A percentile compares a stretch with the other conserved stretches of the same genome.
Conservation (phyloP, 305 asterid genomes). For the Euphrasia arctica region DNA sequence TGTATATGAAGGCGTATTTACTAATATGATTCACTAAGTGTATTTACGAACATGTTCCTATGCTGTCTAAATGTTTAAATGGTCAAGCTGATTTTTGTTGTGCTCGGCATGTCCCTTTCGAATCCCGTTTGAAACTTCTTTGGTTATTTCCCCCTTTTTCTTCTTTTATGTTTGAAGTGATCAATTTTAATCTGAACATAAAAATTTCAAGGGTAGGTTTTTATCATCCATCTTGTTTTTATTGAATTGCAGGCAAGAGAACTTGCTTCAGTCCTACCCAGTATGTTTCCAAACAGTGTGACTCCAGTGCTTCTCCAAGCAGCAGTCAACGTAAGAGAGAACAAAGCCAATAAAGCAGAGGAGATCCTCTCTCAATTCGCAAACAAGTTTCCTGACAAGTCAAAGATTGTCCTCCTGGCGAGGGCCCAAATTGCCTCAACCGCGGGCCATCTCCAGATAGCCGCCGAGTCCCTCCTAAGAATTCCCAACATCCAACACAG, state of each 20-base stretch:
- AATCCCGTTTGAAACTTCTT: not conserved
- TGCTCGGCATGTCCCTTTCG: not conserved
- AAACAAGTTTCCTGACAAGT: slow-evolving; percentile 52
- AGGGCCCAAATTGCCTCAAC: slow-evolving; percentile 76
- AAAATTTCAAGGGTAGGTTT: not conserved
- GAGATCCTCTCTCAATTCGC: slow-evolving; percentile 55
- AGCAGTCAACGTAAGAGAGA: slow-evolving; percentile 70
- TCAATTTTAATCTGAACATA: not conserved
- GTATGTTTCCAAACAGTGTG: slow-evolving; percentile 52
- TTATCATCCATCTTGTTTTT: not conserved
- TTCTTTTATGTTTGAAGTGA: too few species aligned
- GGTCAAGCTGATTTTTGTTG: not conserved
- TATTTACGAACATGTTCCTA: too few species aligned
- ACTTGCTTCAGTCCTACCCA: slow-evolving; percentile 59
- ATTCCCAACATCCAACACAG: slow-evolving; percentile 65
- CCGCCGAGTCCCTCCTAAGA: slow-evolving; percentile 64
- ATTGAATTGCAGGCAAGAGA: slow-evolving; percentile 55
- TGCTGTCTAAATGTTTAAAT: not conserved
- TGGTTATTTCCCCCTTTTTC: not conserved
- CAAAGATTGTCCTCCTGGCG: slow-evolving; percentile 50
- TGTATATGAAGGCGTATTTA: too few species aligned
- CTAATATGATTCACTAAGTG: too few species aligned
- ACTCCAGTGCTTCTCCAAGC: slow-evolving; percentile 72
- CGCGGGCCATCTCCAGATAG: slow-evolving; percentile 70
- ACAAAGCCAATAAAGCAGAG: slow-evolving; percentile 71